Percentiles rank a stretch among this genome's conserved stretches.
These are phyloP conservation scores for Emericellopsis cladophorae DNA, from an alignment of 2,329 filamentous ascomycete genomes.

Conservation along the genomic window DNA sequence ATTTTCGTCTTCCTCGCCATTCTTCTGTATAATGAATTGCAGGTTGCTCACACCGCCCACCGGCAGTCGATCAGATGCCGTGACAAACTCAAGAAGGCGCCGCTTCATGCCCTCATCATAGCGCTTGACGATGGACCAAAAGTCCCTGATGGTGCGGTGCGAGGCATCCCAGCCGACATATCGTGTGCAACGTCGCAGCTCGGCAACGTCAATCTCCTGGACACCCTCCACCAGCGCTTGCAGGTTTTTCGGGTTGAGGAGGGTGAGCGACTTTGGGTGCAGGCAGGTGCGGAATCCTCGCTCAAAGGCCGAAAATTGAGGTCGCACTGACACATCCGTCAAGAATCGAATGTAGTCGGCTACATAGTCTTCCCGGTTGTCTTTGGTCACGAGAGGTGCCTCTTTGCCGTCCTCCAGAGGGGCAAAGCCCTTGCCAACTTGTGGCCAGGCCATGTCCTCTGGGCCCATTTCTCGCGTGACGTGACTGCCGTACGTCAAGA, in stretches of 20 bases:
- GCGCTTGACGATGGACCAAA: constrained; percentile 68
- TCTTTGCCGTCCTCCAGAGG: constrained; percentile 34
- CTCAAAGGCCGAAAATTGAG: constrained; percentile 71
- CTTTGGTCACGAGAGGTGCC: constrained; percentile 64
- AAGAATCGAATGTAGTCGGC: constrained; percentile 78
- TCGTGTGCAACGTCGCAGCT: constrained; percentile 56
- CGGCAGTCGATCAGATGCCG: constrained; percentile 79
- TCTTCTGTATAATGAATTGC: constrained; percentile 72
- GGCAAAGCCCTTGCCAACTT: constrained; percentile 35
- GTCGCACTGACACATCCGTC: constrained; percentile 61
- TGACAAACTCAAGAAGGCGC: constrained; percentile 83
- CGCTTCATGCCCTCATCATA: constrained; percentile 60
- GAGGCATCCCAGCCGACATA: constrained; percentile 72
- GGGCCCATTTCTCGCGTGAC: constrained; percentile 43
- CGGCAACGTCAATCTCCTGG: constrained; percentile 64
- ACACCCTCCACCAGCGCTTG: constrained; percentile 74
- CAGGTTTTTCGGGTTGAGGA: constrained; percentile 60
- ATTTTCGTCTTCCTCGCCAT: constrained; percentile 46
- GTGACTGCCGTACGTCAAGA: constrained; percentile 42
- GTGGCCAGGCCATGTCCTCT: constrained; percentile 35
- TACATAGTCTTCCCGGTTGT: constrained; percentile 68
- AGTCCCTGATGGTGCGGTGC: constrained; percentile 60
- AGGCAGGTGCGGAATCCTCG: constrained; percentile 70
- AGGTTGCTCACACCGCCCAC: constrained; percentile 75
- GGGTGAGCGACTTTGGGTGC: constrained; percentile 52